These are phyloP conservation scores for Leccinellum rugosiceps DNA, from an alignment of 768 basidiomycete genomes.

Conservation along the genomic window DNA sequence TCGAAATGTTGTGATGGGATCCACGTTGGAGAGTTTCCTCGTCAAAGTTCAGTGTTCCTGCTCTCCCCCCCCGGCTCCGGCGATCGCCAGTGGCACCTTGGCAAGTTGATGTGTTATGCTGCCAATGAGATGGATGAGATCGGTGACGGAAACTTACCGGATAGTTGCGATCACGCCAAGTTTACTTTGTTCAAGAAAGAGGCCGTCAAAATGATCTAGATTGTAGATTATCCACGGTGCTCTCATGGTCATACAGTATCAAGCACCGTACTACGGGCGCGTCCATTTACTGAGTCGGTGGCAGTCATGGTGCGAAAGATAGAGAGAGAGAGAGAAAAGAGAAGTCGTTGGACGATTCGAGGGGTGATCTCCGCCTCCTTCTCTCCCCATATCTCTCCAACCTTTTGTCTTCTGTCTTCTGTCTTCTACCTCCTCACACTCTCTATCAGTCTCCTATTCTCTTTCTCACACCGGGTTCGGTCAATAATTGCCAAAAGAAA, in stretches of 20 bases:
- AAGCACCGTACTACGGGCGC: no score
- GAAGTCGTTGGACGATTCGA: not conserved
- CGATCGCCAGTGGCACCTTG: not conserved
- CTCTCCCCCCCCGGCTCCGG: no score
- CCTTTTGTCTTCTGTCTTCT: not conserved
- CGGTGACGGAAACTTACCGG: not conserved
- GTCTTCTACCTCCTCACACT: not conserved
- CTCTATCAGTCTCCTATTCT: not conserved
- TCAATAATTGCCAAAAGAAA: not conserved
- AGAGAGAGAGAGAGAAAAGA: not conserved
- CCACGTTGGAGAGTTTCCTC: not conserved
- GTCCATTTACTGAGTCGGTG: no score
- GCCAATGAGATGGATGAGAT: not conserved
- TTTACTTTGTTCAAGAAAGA: no score
- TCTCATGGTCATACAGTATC: not conserved
- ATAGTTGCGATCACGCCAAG: not conserved
- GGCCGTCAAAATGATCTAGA: not conserved
- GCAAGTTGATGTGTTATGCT: not conserved
- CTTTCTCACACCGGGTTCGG: constrained; percentile 8
- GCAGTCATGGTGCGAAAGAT: not conserved
- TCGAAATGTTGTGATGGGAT: not conserved
- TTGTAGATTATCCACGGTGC: not conserved
- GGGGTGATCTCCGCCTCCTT: not conserved
- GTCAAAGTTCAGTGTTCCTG: no score
- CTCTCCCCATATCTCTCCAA: not conserved